Base-by-base conservation (phyloP, 129 eudicot species). In the Flaveria brownii region DNA sequence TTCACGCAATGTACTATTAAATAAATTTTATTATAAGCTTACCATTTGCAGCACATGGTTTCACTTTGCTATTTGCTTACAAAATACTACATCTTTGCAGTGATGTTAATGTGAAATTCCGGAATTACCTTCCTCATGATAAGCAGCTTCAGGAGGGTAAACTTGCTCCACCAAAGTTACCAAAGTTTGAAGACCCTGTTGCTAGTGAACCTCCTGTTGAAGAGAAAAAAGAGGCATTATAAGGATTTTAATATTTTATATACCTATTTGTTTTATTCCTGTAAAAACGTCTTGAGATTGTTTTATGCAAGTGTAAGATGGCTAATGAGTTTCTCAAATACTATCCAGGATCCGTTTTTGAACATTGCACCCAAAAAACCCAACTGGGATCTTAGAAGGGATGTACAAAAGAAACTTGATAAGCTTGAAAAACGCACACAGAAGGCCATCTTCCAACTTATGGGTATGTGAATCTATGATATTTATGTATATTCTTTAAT, bases 281-380 rank as follows among this genome's bases (percentile, higher is more conserved):
- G 36, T 30, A 3, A 30, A 30, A 30, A 47, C 16, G 9, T 50
- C 15, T 30, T 30, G 36, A 30, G 36, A 4, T 42, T 45, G 14
- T 15, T 14, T 59, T 41, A 23, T 82, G 52, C 66, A 76, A 57
- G 23, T 30, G 50, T 43, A 56, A 43, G 33, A 2, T 30, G n/a
- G 39, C 17, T 45, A 46, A 42, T 2, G 51, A 12, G 2, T 59
- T 55, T 28, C 42, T 57, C 11, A 23, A 43, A 74, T 2, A 22
- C 61, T 11, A 6, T 85, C 52, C 88, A 94, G 98, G 97, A 94
- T 84, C 98, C 98, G 10, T 91, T 94, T 82, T 84, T 94, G 33
- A 94, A 94, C 87, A 94, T 94, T 84, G 98, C 97, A 20, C 97
- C 98, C 26, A 91, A 94, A 79, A 94, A 94, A 50, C 98, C 97